These are phyloP conservation scores for Hansenula anomala DNA, from an alignment of 1,139 yeast species.

Conservation along the genomic window DNA sequence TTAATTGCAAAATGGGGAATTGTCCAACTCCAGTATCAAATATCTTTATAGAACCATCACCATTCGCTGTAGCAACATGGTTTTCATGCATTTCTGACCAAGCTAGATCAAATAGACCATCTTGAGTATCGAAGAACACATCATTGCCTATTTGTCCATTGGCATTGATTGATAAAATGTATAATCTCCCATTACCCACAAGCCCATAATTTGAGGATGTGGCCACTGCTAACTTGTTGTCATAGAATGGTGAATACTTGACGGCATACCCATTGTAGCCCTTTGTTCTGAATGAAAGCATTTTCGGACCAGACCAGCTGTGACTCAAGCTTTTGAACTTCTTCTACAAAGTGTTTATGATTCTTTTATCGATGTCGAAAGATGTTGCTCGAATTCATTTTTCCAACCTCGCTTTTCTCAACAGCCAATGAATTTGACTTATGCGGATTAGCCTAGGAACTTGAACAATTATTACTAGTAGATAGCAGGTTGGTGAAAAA, in stretches of 20 bases:
- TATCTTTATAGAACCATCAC: conserved; percentile 83
- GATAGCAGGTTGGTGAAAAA: too few species aligned
- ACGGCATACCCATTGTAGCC: conserved; percentile 89
- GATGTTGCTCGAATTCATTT: too few species aligned
- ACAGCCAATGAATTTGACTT: too few species aligned
- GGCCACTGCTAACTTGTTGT: conserved; percentile 85
- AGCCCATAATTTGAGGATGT: conserved; percentile 90
- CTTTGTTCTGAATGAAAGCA: conserved; percentile 71
- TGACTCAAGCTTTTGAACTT: too few species aligned
- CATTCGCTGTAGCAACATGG: conserved; percentile 77
- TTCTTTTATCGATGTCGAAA: too few species aligned
- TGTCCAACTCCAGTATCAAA: conserved; percentile 67
- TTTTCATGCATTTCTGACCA: conserved; percentile 93
- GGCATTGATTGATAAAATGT: conserved; percentile 60
- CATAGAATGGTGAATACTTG: conserved; percentile 88
- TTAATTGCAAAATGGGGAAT: conserved; percentile 73
- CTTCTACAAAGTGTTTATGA: too few species aligned
- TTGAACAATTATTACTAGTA: too few species aligned
- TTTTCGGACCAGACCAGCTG: conserved; percentile 21
- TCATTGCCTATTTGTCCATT: conserved; percentile 57
- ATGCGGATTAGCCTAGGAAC: too few species aligned
- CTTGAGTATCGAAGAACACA: conserved; percentile 80
- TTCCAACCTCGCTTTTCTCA: too few species aligned
- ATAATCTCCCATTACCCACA: conserved; percentile 88
- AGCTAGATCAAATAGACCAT: conserved; percentile 80